A percentile compares a stretch with the other conserved stretches of the same genome.
These are phyloP conservation scores for Gymnopilus junonius DNA, from an alignment of 768 basidiomycete genomes.

Conservation along the genomic window DNA sequence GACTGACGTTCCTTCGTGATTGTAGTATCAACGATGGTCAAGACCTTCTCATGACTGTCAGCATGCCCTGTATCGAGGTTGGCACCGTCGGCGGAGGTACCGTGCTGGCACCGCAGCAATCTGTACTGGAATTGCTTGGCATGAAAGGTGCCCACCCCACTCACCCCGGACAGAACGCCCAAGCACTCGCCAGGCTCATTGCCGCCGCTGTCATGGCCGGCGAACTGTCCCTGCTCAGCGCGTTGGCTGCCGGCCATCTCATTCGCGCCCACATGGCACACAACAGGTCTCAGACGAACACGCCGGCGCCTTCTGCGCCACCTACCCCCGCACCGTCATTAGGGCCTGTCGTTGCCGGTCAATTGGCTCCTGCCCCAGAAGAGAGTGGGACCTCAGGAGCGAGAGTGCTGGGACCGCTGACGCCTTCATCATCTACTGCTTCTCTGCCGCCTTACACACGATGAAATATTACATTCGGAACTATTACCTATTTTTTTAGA, in stretches of 20 bases:
- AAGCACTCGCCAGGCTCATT: slow-evolving; percentile 87
- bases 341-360: slow-evolving; percentile 3
- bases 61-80: slow-evolving; percentile 99
- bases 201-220: slow-evolving; percentile 97
- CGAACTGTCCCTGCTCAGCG: slow-evolving; percentile 89
- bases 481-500: neutral
- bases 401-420: slow-evolving; percentile 9
- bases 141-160: slow-evolving; percentile 88
- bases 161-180: slow-evolving; percentile 88
- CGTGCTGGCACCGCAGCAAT: slow-evolving; percentile 85
- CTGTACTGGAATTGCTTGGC: slow-evolving; percentile 93
- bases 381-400: neutral
- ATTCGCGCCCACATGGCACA: slow-evolving; percentile 93
- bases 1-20: neutral
- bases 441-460: slow-evolving; percentile 22
- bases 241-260: slow-evolving; percentile 93
- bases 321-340: slow-evolving; percentile 51
- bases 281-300: slow-evolving; percentile 84
- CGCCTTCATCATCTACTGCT: slow-evolving; percentile 20
- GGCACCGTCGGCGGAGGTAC: slow-evolving; percentile 98
- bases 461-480: slow-evolving; percentile 19
- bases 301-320: slow-evolving; percentile 69
- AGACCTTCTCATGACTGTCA: slow-evolving; percentile 90
- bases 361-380: slow-evolving; percentile 4
- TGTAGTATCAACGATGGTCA: slow-evolving; percentile 84